A percentile compares a stretch with the other conserved stretches of the same genome.
Evolutionary conservation across 1,284 basidiomycete species (phyloP).

Genomic region (Ustilago vetiveriae): DNA sequence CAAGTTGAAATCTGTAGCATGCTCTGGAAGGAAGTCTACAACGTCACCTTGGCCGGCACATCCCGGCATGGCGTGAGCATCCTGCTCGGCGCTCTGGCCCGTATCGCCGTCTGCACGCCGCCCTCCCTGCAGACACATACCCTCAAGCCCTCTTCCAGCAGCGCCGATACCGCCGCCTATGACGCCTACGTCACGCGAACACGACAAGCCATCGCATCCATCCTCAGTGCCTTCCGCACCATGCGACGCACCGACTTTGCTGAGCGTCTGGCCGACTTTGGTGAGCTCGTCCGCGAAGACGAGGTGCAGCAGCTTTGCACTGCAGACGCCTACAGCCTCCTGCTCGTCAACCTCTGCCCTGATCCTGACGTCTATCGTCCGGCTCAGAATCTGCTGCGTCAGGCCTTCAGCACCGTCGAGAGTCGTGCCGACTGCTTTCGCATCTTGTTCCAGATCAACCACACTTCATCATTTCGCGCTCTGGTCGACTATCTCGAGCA

Average conservation of each 20-base stretch:
- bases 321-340: constrained; percentile 37
- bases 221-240: constrained; percentile 32
- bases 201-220: constrained; percentile 32
- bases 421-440: constrained; percentile 58
- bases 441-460: constrained; percentile 49
- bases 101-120: constrained; percentile 32
- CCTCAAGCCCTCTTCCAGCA: constrained; percentile 24
- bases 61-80: constrained; percentile 37
- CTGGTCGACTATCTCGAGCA: constrained; percentile 42
- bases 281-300: constrained; percentile 42
- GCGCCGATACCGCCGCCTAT: constrained; percentile 24
- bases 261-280: constrained; percentile 40
- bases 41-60: constrained; percentile 11
- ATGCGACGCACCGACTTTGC: constrained; percentile 44
- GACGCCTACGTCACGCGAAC: constrained; percentile 39
- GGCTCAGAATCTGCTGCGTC: constrained; percentile 54
- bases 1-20: constrained; percentile 35
- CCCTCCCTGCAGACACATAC: constrained; percentile 47
- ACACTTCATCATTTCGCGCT: constrained; percentile 36
- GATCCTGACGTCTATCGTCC: constrained; percentile 50
- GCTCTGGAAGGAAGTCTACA: constrained; percentile 49
- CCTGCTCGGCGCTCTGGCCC: constrained; percentile 40
- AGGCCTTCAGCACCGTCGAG: constrained; percentile 53
- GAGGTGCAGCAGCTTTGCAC: constrained; percentile 49
- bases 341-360: constrained; percentile 53